phyloP scores from a whole-genome alignment of 495 filamentous ascomycete genomes.

The Penicillium bialowiezense region DNA sequence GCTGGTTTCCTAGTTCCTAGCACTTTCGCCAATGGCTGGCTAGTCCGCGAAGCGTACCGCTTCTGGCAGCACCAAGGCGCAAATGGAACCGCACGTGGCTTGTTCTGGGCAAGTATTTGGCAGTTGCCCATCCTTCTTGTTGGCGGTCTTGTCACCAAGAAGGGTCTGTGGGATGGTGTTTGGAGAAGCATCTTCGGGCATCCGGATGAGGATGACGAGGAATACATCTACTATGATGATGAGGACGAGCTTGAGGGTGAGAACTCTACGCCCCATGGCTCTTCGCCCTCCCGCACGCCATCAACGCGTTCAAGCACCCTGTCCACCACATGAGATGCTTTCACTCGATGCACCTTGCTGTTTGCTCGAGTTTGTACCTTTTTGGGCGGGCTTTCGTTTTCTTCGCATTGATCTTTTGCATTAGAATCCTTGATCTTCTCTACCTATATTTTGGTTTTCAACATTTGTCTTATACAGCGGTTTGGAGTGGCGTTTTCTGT shows the following conservation, averaged over 20 bases:
- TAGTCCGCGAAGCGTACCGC: slow-evolving; percentile 72
- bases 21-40: slow-evolving; percentile 79
- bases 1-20: slow-evolving; percentile 82
- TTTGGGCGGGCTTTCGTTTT: background rate
- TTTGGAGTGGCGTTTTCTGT: slow-evolving; percentile 21
- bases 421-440: background rate
- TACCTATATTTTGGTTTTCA: slow-evolving; percentile 3
- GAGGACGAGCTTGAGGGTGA: slow-evolving; percentile 22
- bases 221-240: slow-evolving; percentile 40
- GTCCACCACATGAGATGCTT: slow-evolving; percentile 9
- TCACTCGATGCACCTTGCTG: background rate
- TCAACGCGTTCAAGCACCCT: slow-evolving; percentile 13
- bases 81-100: slow-evolving; percentile 73
- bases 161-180: slow-evolving; percentile 84
- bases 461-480: slow-evolving; percentile 23
- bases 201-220: slow-evolving; percentile 42
- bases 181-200: slow-evolving; percentile 65
- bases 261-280: background rate
- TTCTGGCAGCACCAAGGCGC: slow-evolving; percentile 80
- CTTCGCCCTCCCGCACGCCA: background rate
- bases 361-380: too few species aligned
- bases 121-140: slow-evolving; percentile 89
- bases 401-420: slow-evolving; percentile 1
- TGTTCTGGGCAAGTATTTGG: slow-evolving; percentile 99
- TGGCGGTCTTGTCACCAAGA: slow-evolving; percentile 89